Evolutionary conservation across 345 rosid species (phyloP).

Genomic region (Orychophragmus violaceus): DNA sequence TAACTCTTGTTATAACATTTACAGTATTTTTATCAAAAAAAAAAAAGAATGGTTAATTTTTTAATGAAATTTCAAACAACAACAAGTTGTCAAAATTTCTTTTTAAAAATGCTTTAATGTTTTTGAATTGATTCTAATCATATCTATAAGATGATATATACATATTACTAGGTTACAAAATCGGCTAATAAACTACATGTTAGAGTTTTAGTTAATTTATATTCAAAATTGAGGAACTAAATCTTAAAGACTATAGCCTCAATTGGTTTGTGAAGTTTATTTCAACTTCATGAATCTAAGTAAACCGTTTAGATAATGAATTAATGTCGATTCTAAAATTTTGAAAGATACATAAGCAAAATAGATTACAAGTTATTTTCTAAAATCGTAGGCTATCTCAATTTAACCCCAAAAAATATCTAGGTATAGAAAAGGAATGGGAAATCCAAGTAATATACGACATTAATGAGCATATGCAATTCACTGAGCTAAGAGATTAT

Average conservation of each 20-base stretch:
- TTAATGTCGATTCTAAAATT: neutral
- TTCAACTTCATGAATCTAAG: neutral
- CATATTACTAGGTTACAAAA: neutral
- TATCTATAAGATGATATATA: neutral
- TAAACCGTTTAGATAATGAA: neutral
- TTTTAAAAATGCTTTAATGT: neutral
- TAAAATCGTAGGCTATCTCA: neutral
- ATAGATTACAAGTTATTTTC: neutral
- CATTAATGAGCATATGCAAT: conserved; percentile 27
- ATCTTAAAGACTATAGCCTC: neutral
- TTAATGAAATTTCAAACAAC: neutral
- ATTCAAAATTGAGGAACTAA: neutral
- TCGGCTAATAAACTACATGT: neutral
- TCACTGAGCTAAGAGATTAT: conserved; percentile 23
- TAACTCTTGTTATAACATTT: neutral
- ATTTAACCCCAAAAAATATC: neutral
- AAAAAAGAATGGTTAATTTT: too few species aligned
- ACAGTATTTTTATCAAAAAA: neutral
- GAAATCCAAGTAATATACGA: conserved; percentile 2
- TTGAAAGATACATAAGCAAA: neutral
- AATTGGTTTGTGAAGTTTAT: neutral
- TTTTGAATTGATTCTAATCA: neutral
- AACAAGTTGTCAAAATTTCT: neutral
- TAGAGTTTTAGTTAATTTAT: neutral
- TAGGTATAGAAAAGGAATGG: neutral